Conservation (phyloP, 1,284 basidiomycete species). For the Apiotrichum mycotoxinovorans region DNA sequence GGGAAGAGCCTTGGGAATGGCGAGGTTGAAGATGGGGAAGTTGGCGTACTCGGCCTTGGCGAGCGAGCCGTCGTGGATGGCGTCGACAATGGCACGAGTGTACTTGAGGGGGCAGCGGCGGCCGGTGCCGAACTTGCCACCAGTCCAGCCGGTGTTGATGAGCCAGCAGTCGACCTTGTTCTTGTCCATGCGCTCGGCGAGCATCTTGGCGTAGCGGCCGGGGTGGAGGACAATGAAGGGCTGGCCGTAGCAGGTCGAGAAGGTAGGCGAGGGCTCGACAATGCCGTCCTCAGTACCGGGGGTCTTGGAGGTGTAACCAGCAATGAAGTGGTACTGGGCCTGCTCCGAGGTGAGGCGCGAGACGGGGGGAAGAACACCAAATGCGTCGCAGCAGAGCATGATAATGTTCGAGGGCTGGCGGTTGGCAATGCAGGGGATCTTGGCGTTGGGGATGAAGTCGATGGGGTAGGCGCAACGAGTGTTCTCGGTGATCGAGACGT, state of each 20-base stretch:
- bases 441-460: conserved; percentile 92
- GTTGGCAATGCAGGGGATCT: conserved; percentile 82
- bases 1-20: conserved; percentile 73
- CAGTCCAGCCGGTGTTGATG: conserved; percentile 99
- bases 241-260: conserved; percentile 98
- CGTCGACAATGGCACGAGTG: conserved; percentile 93
- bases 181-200: conserved; percentile 89
- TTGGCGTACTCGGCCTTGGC: conserved; percentile 79
- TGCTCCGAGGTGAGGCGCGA: conserved; percentile 89
- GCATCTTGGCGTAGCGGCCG: conserved; percentile 92
- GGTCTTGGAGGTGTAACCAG: conserved; percentile 82
- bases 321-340: conserved; percentile 96
- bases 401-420: conserved; percentile 85
- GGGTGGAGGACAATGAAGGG: conserved; percentile 98
- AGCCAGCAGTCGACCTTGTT: conserved; percentile 94
- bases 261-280: conserved; percentile 95
- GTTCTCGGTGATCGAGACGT: conserved; percentile 96
- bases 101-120: conserved; percentile 92
- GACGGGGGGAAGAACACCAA: conserved; percentile 95
- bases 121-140: conserved; percentile 86
- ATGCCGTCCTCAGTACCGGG: conserved; percentile 98
- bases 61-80: conserved; percentile 91
- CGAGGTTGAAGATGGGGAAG: conserved; percentile 73
- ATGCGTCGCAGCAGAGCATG: conserved; percentile 97
- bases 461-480: conserved; percentile 98